Conservation (phyloP, 345 rosid species). For the Fremontodendron californicum region DNA sequence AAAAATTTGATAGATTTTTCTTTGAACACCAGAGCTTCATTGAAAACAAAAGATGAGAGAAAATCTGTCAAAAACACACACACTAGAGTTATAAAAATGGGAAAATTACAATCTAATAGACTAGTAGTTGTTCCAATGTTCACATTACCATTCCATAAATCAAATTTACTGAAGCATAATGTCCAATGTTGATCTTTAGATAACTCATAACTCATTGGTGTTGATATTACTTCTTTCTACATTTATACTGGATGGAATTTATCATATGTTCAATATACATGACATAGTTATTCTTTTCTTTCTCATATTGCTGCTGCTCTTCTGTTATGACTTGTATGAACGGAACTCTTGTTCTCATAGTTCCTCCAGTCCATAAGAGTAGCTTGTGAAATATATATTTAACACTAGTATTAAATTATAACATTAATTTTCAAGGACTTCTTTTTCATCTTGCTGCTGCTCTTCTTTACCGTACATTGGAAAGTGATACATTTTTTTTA, state of each 20-base stretch:
- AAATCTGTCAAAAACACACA: not conserved
- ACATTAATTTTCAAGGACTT: too few relatives aligned
- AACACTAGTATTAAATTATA: too few relatives aligned
- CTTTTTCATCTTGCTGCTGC: too few relatives aligned
- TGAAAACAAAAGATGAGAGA: not conserved
- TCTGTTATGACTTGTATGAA: conserved; percentile 5
- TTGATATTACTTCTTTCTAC: not conserved
- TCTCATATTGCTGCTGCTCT: not conserved
- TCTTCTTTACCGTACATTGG: too few relatives aligned
- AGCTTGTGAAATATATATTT: too few relatives aligned
- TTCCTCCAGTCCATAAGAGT: not conserved
- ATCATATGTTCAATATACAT: not conserved
- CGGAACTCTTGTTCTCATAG: not conserved
- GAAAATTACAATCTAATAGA: not conserved
- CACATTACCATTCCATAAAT: not conserved
- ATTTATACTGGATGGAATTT: conserved; percentile 7
- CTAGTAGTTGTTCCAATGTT: not conserved
- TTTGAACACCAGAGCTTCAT: not conserved
- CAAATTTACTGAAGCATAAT: not conserved
- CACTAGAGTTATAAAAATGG: not conserved
- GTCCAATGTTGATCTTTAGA: not conserved
- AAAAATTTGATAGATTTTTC: not conserved
- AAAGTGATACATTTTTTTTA: too few relatives aligned
- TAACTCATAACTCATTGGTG: not conserved
- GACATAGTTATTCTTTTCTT: not conserved